A percentile compares a stretch with the other conserved stretches of the same genome.
phyloP scores from a whole-genome alignment of 2,329 filamentous ascomycete genomes.

The Stagonosporopsis tanaceti region DNA sequence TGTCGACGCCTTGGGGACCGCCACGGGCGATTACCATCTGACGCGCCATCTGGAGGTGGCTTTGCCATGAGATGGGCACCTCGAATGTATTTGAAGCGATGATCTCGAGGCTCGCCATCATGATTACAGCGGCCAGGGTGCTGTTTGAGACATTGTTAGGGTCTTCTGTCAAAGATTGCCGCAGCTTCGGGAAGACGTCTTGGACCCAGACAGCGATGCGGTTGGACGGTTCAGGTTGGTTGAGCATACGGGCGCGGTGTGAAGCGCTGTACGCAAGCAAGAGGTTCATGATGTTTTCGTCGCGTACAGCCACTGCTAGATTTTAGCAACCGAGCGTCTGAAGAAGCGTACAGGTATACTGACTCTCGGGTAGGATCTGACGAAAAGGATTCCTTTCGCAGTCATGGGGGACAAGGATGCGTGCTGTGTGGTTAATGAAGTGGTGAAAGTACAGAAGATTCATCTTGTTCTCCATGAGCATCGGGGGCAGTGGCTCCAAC shows the following conservation, averaged over 20 bases:
- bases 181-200: conserved; percentile 77
- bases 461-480: conserved; percentile 76
- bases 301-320: conserved; percentile 67
- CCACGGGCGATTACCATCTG: conserved; percentile 75
- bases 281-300: conserved; percentile 77
- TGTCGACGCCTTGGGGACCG: conserved; percentile 63
- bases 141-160: conserved; percentile 67
- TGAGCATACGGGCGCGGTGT: conserved; percentile 77
- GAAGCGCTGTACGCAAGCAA: conserved; percentile 85
- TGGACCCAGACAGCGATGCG: conserved; percentile 83
- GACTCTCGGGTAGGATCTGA: conserved; percentile 68
- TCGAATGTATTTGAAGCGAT: conserved; percentile 83
- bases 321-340: conserved; percentile 20
- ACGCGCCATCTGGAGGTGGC: conserved; percentile 77
- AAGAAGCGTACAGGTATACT: conserved; percentile 34
- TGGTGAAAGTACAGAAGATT: conserved; percentile 79
- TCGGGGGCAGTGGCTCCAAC: conserved; percentile 63
- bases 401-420: conserved; percentile 69
- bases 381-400: conserved; percentile 68
- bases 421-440: conserved; percentile 81
- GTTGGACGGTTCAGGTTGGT: conserved; percentile 76
- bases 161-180: conserved; percentile 67
- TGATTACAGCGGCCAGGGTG: conserved; percentile 81
- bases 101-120: conserved; percentile 84
- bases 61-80: conserved; percentile 81